Conservation (phyloP, 495 filamentous ascomycete species). For the Aspergillus cristatus region DNA sequence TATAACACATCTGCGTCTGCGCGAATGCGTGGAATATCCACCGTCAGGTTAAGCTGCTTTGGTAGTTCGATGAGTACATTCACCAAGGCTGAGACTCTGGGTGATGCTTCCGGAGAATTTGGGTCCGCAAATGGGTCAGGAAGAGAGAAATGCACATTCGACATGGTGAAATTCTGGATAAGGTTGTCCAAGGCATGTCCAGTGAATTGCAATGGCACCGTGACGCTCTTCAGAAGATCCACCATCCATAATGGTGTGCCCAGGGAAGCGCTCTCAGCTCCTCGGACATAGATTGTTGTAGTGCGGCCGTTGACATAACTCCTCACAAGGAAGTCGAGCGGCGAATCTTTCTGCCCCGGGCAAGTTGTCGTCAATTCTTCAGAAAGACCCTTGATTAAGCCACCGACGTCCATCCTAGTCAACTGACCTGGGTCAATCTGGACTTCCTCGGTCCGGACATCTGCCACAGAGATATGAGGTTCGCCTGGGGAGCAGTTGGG, state of each 20-base stretch:
- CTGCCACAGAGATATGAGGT: slow-evolving; percentile 61
- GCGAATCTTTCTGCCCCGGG: slow-evolving; percentile 65
- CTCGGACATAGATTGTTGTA: slow-evolving; percentile 71
- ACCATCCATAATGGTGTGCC: slow-evolving; percentile 72
- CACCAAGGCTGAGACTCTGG: slow-evolving; percentile 72
- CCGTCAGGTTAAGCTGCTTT: slow-evolving; percentile 71
- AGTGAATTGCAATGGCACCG: slow-evolving; percentile 74
- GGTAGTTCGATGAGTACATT: slow-evolving; percentile 68
- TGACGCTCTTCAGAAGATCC: slow-evolving; percentile 70
- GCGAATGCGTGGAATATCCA: slow-evolving; percentile 65
- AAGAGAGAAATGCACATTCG: slow-evolving; percentile 73
- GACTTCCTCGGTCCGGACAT: slow-evolving; percentile 58
- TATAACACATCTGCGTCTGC: slow-evolving; percentile 76
- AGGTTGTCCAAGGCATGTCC: slow-evolving; percentile 70
- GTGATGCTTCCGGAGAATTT: slow-evolving; percentile 61
- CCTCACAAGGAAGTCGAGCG: slow-evolving; percentile 73
- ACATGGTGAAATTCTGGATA: slow-evolving; percentile 76
- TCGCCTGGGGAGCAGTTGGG: slow-evolving; percentile 59
- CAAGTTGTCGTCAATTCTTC: slow-evolving; percentile 59
- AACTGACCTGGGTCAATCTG: slow-evolving; percentile 54
- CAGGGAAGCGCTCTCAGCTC: slow-evolving; percentile 53
- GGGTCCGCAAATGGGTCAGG: slow-evolving; percentile 71
- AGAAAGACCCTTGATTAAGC: slow-evolving; percentile 60
- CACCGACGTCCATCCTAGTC: slow-evolving; percentile 58
- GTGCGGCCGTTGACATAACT: slow-evolving; percentile 72